Base-by-base conservation (phyloP, 371 early-diverging fungal species). In the Apophysomyces ossiformis region DNA sequence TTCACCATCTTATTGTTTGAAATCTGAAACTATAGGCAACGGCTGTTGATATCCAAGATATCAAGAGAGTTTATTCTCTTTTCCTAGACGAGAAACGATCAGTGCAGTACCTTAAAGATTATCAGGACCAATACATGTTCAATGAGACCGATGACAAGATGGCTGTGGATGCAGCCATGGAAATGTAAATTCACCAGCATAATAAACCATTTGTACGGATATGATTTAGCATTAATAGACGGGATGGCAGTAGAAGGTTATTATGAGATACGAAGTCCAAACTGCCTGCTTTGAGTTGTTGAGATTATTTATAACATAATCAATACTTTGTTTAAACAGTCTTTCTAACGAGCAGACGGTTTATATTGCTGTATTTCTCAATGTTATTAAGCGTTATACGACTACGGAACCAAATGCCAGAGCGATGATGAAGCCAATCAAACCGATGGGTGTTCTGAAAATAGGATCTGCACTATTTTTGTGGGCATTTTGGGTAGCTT, bases 81-180 rank as follows among this genome's bases (percentile, higher is more conserved):
- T 98, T 99, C 79, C 75, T 98, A 63, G 99, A 99, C 67, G 96
- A 99, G 78, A 92, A 94, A 78, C 88, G 99, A 67, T 97, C 98
- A 36, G 97, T 97, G 21, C 92, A 97, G 75, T 95, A 86, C 71
- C 69, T 94, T 73, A 87, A 86, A 79, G 96, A 97, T 70, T 95
- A 90, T 77, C 96, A 96, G 75, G 90, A 93, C 58, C 92, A 96
- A 83, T 97, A 90, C 79, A 89, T 99, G 91, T 98, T 93, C 78
- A 94, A 95, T 64, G 90, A 89, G 64, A 61, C 75, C 37, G 72
- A 78, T 9, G 74, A 72, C 57, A 58, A 58, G 36, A 77, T 75
- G 77, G 77, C 71, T 63, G 74, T 74, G 44, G 82, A 77, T 60
- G 75, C 67, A 46, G 72, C 82, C 36, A 84, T 82, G 82, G 84